Conservation (phyloP, 106 monocot genomes). For the Iris macrosiphon region DNA sequence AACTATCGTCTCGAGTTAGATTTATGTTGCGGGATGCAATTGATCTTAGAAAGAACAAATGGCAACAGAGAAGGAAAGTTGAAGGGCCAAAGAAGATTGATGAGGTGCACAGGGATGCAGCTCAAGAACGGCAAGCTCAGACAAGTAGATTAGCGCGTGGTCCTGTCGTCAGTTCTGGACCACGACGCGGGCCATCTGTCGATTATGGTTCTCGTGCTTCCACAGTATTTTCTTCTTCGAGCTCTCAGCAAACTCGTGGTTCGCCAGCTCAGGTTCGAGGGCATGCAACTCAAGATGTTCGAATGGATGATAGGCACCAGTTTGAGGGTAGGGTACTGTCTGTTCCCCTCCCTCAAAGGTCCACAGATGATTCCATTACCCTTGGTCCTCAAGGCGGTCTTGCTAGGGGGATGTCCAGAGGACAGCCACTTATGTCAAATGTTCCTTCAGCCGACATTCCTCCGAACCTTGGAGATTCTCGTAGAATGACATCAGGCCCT, state of each 20-base stretch:
- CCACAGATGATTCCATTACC: constrained; percentile 47
- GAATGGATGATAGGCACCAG: constrained; percentile 51
- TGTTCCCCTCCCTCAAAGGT: constrained; percentile 56
- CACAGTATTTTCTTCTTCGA: constrained; percentile 32
- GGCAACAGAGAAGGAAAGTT: constrained; percentile 85
- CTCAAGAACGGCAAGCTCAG: constrained; percentile 84
- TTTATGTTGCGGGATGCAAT: constrained; percentile 90
- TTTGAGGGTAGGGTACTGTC: constrained; percentile 56
- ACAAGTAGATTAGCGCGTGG: constrained; percentile 57
- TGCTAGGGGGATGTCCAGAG: constrained; percentile 90
- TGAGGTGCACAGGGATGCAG: constrained; percentile 94
- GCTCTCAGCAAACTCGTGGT: constrained; percentile 33
- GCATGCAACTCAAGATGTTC: constrained; percentile 46
- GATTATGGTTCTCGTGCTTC: constrained; percentile 58
- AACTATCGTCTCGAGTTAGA: constrained; percentile 64
- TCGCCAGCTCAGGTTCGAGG: constrained; percentile 35
- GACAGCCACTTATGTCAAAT: constrained; percentile 40
- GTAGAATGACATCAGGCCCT: constrained; percentile 31
- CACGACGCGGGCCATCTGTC: constrained; percentile 37
- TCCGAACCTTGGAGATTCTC: constrained; percentile 13
- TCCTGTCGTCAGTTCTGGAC: constrained; percentile 30
- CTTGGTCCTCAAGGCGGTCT: constrained; percentile 96
- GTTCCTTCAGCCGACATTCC: constrained; percentile 16
- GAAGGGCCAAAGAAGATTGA: constrained; percentile 98
- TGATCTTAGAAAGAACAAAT: constrained; percentile 82